These are phyloP conservation scores for Leptomonas pyrrhocoris DNA, from an alignment of 208 protist species.

Conservation along the genomic window DNA sequence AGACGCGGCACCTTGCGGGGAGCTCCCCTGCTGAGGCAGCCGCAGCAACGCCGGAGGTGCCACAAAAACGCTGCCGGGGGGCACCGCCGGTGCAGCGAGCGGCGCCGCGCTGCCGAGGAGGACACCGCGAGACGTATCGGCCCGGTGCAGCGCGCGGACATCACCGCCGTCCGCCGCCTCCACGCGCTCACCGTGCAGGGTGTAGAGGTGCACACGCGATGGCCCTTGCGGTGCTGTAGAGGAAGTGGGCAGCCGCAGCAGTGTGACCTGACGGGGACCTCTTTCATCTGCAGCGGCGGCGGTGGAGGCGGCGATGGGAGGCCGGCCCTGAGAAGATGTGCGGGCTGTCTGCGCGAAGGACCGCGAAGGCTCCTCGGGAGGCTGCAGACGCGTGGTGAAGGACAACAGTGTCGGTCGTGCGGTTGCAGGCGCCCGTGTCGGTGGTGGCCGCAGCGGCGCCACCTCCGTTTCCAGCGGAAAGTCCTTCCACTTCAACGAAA, in stretches of 20 bases:
- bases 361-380: constrained; percentile 39
- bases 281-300: background rate
- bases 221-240: background rate
- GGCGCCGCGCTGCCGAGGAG: constrained; percentile 14
- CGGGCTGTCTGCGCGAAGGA: constrained; percentile 18
- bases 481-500: constrained; percentile 7
- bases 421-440: background rate
- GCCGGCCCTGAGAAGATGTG: background rate
- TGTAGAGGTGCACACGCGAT: constrained; percentile 27
- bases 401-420: constrained; percentile 15
- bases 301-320: background rate
- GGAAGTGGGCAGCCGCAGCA: constrained; percentile 10
- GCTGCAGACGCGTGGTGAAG: constrained; percentile 26
- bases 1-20: no score
- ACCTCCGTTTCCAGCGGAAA: background rate
- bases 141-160: background rate
- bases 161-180: background rate
- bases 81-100: constrained; percentile 46
- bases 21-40: constrained; percentile 1
- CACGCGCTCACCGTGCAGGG: constrained; percentile 21
- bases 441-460: constrained; percentile 6
- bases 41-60: constrained; percentile 51
- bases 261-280: background rate
- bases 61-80: constrained; percentile 60
- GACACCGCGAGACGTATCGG: background rate